Conservation (phyloP, 805 yeast genomes). For the Nakazawaea laoshanensis region DNA sequence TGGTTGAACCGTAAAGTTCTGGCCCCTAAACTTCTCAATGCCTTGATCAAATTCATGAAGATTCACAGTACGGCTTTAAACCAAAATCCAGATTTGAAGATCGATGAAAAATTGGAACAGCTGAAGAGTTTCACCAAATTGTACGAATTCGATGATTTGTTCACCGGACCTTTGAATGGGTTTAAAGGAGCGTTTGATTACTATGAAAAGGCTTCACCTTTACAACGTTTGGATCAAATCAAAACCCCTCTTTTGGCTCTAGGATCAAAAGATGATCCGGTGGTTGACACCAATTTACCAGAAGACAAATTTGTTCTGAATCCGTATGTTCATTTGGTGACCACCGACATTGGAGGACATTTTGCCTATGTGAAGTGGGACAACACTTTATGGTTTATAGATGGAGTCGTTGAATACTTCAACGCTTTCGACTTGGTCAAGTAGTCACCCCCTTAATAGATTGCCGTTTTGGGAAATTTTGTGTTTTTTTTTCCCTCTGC, state of each 20-base stretch:
- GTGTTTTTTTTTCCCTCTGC: too few relatives aligned
- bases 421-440: conserved; percentile 28
- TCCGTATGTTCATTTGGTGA: conserved; percentile 49
- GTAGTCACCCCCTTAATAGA: too few relatives aligned
- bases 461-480: too few relatives aligned
- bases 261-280: conserved; percentile 61
- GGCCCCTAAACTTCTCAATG: conserved; percentile 30
- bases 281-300: conserved; percentile 49
- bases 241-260: conserved; percentile 56
- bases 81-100: conserved; percentile 18
- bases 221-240: conserved; percentile 43
- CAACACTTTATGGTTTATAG: conserved; percentile 39
- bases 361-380: conserved; percentile 40
- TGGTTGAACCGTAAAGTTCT: conserved; percentile 32
- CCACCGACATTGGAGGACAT: conserved; percentile 68
- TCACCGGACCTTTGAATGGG: conserved; percentile 57
- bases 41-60: conserved; percentile 32
- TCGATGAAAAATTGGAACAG: conserved; percentile 25
- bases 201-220: conserved; percentile 59
- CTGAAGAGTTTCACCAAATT: conserved; percentile 28
- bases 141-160: conserved; percentile 50
- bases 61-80: conserved; percentile 29
- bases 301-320: conserved; percentile 36
- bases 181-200: conserved; percentile 54
- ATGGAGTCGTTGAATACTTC: conserved; percentile 31